phyloP scores from a whole-genome alignment of 306 rosid genomes.

The Chamaecrista fasciculata region DNA sequence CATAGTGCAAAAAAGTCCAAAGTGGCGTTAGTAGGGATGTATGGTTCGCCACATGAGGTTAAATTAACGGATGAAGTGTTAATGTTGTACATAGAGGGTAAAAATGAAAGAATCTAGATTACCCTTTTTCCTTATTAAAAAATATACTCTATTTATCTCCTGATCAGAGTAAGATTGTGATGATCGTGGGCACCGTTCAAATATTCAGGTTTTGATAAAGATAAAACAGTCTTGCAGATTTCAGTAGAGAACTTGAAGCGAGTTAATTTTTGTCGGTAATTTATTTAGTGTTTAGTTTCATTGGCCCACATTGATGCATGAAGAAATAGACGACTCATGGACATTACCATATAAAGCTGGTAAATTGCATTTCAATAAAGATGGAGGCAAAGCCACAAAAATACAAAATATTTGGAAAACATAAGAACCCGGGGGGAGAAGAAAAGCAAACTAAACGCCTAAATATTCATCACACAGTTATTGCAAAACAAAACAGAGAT shows the following conservation, averaged over 20 bases:
- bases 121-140: not conserved
- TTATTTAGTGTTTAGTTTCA: not conserved
- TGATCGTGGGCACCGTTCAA: too few species aligned
- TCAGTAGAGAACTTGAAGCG: too few species aligned
- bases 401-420: constrained; percentile 16
- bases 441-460: constrained; percentile 27
- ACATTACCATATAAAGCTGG: constrained; percentile 9
- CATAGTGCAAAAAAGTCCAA: not conserved
- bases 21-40: not conserved
- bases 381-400: constrained; percentile 26
- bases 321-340: not conserved
- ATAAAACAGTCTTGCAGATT: too few species aligned
- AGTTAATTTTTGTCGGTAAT: too few species aligned
- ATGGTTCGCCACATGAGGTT: not conserved
- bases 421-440: not conserved
- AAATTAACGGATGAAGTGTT: not conserved
- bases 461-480: constrained; percentile 47
- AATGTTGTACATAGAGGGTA: not conserved
- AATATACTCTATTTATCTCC: too few species aligned
- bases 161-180: too few species aligned
- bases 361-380: constrained; percentile 12
- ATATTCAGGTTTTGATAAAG: too few species aligned
- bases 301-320: not conserved
- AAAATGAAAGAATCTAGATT: not conserved
- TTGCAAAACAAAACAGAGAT: constrained; percentile 31